Evolutionary conservation across 169 alveolate species (phyloP), one percentile per base, ranked within the genome.

Genomic region (Neospora caninum): DNA sequence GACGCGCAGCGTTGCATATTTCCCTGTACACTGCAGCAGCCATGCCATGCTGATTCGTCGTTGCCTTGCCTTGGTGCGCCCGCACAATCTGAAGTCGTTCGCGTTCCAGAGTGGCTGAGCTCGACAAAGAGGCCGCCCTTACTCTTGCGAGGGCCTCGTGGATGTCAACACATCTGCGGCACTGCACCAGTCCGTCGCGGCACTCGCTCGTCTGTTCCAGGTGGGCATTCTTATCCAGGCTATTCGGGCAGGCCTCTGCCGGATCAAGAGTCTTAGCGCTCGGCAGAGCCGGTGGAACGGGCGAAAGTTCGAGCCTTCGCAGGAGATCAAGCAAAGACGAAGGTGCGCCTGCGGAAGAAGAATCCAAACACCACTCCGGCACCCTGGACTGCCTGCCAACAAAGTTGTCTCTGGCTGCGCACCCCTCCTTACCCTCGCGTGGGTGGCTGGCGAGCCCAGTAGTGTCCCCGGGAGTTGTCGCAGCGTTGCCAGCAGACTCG

Each of bases 21-120:
- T 82, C 42, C 89, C 89, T 36, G 67, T 82, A 43, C 67, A 82
- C 41, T 29, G 89, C 89, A 38, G 41, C 67, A 0, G 67, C 89
- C 34, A 41, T 42, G 34, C 89, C 64, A 39, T 82, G 89, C 36
- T 42, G 64, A 18, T 13, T 22, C 53, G 13, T 36, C 89, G 69
- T 10, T 22, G 20, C 31, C 38, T 43, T 16, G 36, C 89, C 22
- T 10, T 41, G 69, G 36, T 29, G 89, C n/a, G 10, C 67, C 53
- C 67, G 6, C 67, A 42, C n/a, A 38, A 82, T 78, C 42, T n/a
- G 89, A 16, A 64, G 54, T 29, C 89, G 2, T 31, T 82, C 89
- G 2, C 36, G 34, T 41, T 43, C 67, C 64, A 82, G 67, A 27
- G 39, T 42, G 41, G n/a, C 38, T 6, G 67, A 38, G 89, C 89